Base-by-base conservation (phyloP, 140 eudicot genomes). In the Anethum foeniculum region DNA sequence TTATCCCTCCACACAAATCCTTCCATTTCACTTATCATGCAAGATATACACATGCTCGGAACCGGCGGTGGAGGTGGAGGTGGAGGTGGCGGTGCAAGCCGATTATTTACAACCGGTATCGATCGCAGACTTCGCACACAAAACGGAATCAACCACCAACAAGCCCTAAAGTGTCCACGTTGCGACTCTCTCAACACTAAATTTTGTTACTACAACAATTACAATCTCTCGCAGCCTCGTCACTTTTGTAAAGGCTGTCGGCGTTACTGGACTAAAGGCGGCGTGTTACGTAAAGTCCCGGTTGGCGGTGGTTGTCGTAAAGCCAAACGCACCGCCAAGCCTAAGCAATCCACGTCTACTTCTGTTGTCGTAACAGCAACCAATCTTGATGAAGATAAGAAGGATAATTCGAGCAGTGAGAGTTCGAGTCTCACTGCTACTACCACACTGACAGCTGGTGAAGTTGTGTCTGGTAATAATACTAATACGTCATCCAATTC, bases 221-320 rank as follows among this genome's bases (percentile, higher is more conserved):
- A 91, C n/a, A 89, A 91, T 82, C 89, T 91, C 73, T 91, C 94
- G 4, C 97, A 91, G 87, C 97, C 97, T 51, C 96, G 97, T 41
- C 91, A 90, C 79, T 92, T 90, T 88, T 92, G 97, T 71, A 92
- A 92, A 86, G 89, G 82, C 88, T 92, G 97, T 82, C 89, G 96
- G 30, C 49, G 96, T n/a, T 92, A 92, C 86, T 92, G 97, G 97
- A 92, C 97, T 34, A 92, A 89, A 87, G 97, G 97, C 75, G 97
- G 97, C n/a, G 96, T 92, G 2, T 92, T 92, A 48, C 97, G 97
- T 73, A 92, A 89, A 90, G 97, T 92, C 47, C 96, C 97, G 14
- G 97, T 92, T 82, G 97, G 97, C 9, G 97, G 97, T 4, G 97
- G 97, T 2, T 92, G 97, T 85, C 93, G 97, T 49, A 92, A 92